Conservation (phyloP, 352 stramenopile genomes). For the Phytopythium kandeliae region DNA sequence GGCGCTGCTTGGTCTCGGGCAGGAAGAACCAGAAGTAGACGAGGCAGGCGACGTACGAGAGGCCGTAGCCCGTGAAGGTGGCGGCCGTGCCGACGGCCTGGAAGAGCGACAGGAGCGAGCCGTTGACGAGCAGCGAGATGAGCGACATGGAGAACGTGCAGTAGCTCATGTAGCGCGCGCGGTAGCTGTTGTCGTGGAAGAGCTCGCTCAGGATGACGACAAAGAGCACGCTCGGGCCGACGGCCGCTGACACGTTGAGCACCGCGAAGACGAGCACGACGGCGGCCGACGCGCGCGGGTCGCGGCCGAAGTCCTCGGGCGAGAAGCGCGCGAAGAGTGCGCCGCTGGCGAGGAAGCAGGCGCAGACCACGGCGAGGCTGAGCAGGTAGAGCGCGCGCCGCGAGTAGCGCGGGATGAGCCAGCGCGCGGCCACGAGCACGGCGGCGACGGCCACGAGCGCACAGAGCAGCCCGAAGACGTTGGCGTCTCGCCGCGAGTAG, state of each 20-base stretch:
- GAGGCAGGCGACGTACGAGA: slow-evolving; percentile 63
- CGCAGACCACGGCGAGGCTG: slow-evolving; percentile 59
- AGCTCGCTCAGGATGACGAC: slow-evolving; percentile 83
- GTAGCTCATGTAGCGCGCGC: slow-evolving; percentile 84
- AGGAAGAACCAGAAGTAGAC: slow-evolving; percentile 65
- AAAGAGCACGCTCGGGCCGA: slow-evolving; percentile 76
- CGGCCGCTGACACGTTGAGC: slow-evolving; percentile 69
- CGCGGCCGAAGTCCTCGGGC: slow-evolving; percentile 50
- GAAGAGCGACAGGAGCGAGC: slow-evolving; percentile 74
- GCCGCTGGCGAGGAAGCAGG: slow-evolving; percentile 59
- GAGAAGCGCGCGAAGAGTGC: slow-evolving; percentile 66
- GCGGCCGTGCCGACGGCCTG: slow-evolving; percentile 50
- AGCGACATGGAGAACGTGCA: slow-evolving; percentile 87
- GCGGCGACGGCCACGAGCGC: slow-evolving; percentile 60
- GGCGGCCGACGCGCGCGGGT: slow-evolving; percentile 32
- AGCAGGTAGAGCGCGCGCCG: slow-evolving; percentile 69
- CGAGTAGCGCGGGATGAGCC: slow-evolving; percentile 62
- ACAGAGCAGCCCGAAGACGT: slow-evolving; percentile 72
- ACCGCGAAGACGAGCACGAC: slow-evolving; percentile 64
- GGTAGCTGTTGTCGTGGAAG: slow-evolving; percentile 78
- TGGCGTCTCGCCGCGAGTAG: slow-evolving; percentile 60
- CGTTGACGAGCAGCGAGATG: slow-evolving; percentile 80
- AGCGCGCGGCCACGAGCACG: slow-evolving; percentile 59
- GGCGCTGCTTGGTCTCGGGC: slow-evolving; percentile 72
- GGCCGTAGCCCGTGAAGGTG: slow-evolving; percentile 65